Conservation (phyloP, 2,329 filamentous ascomycete species). For the Cladosporium sphaerospermum region DNA sequence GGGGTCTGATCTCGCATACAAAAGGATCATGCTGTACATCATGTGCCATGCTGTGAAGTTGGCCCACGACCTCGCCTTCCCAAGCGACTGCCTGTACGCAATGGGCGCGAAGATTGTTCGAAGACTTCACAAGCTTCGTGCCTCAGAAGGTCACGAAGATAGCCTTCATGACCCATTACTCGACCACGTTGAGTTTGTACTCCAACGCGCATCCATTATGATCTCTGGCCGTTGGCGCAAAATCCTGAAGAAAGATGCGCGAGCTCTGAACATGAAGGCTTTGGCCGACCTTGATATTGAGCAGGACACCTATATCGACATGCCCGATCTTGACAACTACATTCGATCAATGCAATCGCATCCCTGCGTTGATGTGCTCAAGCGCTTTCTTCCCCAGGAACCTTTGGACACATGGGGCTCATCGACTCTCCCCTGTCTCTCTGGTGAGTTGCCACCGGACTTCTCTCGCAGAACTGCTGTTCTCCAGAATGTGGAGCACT, state of each 20-base stretch:
- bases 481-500: slow-evolving; percentile 17
- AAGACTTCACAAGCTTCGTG: neutral
- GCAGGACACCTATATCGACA: slow-evolving; percentile 11
- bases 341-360: slow-evolving; percentile 11
- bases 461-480: slow-evolving; percentile 13
- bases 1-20: slow-evolving; percentile 17
- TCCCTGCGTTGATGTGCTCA: neutral
- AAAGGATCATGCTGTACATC: slow-evolving; percentile 33
- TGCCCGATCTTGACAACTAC: slow-evolving; percentile 18
- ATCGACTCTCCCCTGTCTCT: slow-evolving; percentile 13
- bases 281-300: slow-evolving; percentile 13
- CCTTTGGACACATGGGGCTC: slow-evolving; percentile 1
- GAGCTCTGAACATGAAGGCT: slow-evolving; percentile 8
- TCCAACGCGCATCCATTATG: neutral
- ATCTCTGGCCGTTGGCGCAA: slow-evolving; percentile 12
- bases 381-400: slow-evolving; percentile 13
- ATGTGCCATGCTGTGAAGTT: slow-evolving; percentile 48
- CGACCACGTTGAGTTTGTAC: slow-evolving; percentile 29
- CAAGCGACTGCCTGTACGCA: neutral
- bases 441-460: neutral
- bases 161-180: slow-evolving; percentile 56
- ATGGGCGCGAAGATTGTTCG: slow-evolving; percentile 5
- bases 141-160: no score
- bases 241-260: slow-evolving; percentile 6
- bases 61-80: neutral